These are phyloP conservation scores for Triticum monococcum DNA, from an alignment of 176 grass and related monocot species.

Conservation along the genomic window DNA sequence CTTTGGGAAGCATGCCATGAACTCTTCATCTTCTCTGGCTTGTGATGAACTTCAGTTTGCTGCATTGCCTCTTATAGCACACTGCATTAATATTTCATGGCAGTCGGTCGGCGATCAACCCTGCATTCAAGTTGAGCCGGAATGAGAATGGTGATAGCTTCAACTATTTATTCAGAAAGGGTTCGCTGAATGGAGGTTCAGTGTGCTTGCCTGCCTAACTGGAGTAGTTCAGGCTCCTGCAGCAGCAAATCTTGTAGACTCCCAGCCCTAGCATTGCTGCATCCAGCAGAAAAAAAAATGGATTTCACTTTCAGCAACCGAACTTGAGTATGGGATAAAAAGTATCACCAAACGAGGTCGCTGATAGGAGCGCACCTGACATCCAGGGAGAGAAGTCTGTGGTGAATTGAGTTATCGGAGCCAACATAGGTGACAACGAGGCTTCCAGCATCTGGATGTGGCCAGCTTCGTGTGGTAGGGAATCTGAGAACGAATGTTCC, in stretches of 20 bases:
- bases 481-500: constrained; percentile 92
- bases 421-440: constrained; percentile 72
- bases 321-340: background rate
- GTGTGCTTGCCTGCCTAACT: constrained; percentile 60
- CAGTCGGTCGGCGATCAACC: constrained; percentile 46
- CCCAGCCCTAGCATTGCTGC: constrained; percentile 40
- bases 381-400: constrained; percentile 70
- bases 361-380: constrained; percentile 42
- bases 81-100: background rate
- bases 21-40: background rate
- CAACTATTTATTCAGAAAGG: constrained; percentile 8
- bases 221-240: constrained; percentile 70
- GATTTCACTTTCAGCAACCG: constrained; percentile 18
- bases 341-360: background rate
- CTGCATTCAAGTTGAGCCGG: constrained; percentile 39
- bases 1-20: background rate
- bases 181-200: background rate
- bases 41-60: background rate
- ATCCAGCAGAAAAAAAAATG: constrained; percentile 25
- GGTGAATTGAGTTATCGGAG: constrained; percentile 53
- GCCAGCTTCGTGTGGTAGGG: constrained; percentile 84
- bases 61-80: background rate
- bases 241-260: constrained; percentile 81
- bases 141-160: constrained; percentile 15
- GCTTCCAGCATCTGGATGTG: constrained; percentile 90